A percentile compares a stretch with the other conserved stretches of the same genome.
Evolutionary conservation across 2,329 filamentous ascomycete genomes (phyloP).

Genomic region (Aspergillus versicolor): DNA sequence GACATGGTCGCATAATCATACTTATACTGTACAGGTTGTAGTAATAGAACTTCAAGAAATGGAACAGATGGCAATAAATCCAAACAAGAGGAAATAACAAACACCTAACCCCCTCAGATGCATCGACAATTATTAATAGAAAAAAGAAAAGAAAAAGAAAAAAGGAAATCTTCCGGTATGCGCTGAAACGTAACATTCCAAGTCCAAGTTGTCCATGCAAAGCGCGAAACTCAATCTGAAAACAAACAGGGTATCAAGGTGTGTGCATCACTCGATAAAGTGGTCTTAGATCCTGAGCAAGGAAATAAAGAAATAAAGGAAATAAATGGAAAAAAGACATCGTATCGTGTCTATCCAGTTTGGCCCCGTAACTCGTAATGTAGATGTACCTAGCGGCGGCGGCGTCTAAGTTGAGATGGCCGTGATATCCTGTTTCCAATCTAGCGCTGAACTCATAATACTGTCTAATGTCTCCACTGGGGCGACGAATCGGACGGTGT

Average conservation of each 20-base stretch:
- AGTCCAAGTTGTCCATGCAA: conserved; percentile 6
- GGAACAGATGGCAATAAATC: conserved; percentile 11
- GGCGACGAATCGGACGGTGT: conserved; percentile 29
- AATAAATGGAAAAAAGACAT: conserved; percentile 1
- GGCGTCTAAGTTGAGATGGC: not conserved
- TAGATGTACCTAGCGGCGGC: conserved; percentile 13
- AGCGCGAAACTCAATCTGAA: conserved; percentile 17
- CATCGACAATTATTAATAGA: conserved; percentile 3
- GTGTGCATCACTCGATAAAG: conserved; percentile 19
- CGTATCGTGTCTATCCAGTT: conserved; percentile 12
- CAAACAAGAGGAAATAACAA: not conserved
- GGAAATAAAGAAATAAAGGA: conserved; percentile 13
- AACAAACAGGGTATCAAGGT: conserved; percentile 33
- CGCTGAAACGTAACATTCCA: conserved; percentile 1
- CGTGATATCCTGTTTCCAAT: not conserved
- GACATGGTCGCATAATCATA: conserved; percentile 23
- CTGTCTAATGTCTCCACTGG: conserved; percentile 13
- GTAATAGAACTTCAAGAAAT: conserved; percentile 13
- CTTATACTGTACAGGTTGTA: conserved; percentile 21
- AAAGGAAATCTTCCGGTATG: not conserved
- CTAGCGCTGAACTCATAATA: not conserved
- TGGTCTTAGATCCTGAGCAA: conserved; percentile 16
- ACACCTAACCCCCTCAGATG: not conserved
- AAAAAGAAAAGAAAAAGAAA: not conserved
- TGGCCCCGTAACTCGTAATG: conserved; percentile 17